Conservation (phyloP, 2,329 filamentous ascomycete species). For the Fusarium penzigii region DNA sequence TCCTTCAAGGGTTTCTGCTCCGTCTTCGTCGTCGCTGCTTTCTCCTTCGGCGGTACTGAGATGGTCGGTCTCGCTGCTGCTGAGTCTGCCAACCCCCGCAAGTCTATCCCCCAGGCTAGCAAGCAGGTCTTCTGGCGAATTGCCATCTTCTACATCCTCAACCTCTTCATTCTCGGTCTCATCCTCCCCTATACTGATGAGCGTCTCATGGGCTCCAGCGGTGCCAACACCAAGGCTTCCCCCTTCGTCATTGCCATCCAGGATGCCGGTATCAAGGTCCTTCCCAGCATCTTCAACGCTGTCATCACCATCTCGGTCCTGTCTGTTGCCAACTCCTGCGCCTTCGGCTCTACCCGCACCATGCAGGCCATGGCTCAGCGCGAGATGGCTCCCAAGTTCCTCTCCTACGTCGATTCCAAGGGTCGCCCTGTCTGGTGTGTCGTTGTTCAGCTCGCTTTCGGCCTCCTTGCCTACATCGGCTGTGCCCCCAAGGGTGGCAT, state of each 20-base stretch:
- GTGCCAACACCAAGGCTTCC: slow-evolving; percentile 71
- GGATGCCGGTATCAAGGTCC: slow-evolving; percentile 75
- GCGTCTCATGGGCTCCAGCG: slow-evolving; percentile 59
- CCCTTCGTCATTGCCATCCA: slow-evolving; percentile 93
- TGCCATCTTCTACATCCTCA: slow-evolving; percentile 84
- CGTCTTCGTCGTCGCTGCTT: slow-evolving; percentile 73
- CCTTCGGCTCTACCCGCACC: slow-evolving; percentile 89
- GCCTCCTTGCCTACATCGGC: slow-evolving; percentile 77
- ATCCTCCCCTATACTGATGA: slow-evolving; percentile 73
- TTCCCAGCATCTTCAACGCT: slow-evolving; percentile 88
- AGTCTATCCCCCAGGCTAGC: slow-evolving; percentile 80
- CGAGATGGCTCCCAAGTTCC: slow-evolving; percentile 73
- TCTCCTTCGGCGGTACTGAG: slow-evolving; percentile 75
- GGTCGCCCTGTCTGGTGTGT: slow-evolving; percentile 80
- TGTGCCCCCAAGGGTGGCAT: slow-evolving; percentile 59
- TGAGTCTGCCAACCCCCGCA: slow-evolving; percentile 74
- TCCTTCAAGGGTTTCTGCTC: slow-evolving; percentile 79
- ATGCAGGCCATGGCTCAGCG: slow-evolving; percentile 89
- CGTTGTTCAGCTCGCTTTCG: slow-evolving; percentile 63
- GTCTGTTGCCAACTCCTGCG: slow-evolving; percentile 87
- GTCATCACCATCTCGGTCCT: slow-evolving; percentile 90
- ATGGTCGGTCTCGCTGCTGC: slow-evolving; percentile 76
- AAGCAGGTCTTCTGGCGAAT: slow-evolving; percentile 98
- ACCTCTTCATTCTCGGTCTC: slow-evolving; percentile 77
- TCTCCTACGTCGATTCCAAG: slow-evolving; percentile 80